Evolutionary conservation across 2,329 filamentous ascomycete genomes (phyloP).

Genomic region (Keithomyces neogunnii): DNA sequence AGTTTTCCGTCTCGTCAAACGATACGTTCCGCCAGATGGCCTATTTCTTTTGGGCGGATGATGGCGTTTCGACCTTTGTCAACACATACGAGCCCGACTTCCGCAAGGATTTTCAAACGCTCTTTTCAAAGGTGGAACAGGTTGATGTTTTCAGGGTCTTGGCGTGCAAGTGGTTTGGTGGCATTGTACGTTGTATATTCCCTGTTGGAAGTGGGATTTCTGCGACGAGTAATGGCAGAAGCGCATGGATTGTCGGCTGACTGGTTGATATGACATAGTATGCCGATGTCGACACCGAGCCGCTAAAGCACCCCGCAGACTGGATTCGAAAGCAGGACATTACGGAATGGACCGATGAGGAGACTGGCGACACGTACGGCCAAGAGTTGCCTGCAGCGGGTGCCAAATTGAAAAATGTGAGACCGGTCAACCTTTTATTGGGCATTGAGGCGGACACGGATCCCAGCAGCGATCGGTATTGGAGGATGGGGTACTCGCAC

Average conservation of each 20-base stretch:
- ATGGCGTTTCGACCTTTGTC: slow-evolving; percentile 12
- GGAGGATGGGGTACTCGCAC: slow-evolving; percentile 18
- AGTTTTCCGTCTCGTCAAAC: slow-evolving; percentile 5
- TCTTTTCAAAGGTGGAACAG: slow-evolving; percentile 14
- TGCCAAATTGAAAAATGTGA: not conserved
- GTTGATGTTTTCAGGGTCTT: slow-evolving; percentile 16
- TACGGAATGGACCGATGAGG: slow-evolving; percentile 11
- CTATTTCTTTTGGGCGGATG: slow-evolving; percentile 17
- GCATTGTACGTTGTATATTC: slow-evolving; percentile 13
- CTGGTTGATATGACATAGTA: slow-evolving; percentile 9
- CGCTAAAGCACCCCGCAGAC: slow-evolving; percentile 12
- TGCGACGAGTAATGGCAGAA: not conserved
- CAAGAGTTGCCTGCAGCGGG: not conserved
- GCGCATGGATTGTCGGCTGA: not conserved
- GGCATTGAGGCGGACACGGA: slow-evolving; percentile 17
- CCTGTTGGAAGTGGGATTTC: not conserved
- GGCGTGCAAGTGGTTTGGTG: slow-evolving; percentile 15
- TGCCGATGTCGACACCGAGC: slow-evolving; percentile 16
- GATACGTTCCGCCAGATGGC: slow-evolving; percentile 11
- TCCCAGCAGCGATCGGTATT: slow-evolving; percentile 12
- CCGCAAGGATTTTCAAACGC: slow-evolving; percentile 7
- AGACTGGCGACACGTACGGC: slow-evolving; percentile 11
- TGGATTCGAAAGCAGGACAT: slow-evolving; percentile 15
- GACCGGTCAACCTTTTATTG: slow-evolving; percentile 15
- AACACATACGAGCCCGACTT: slow-evolving; percentile 11